phyloP scores from a whole-genome alignment of 179 eudicot genomes.

The Dionaea muscipula region DNA sequence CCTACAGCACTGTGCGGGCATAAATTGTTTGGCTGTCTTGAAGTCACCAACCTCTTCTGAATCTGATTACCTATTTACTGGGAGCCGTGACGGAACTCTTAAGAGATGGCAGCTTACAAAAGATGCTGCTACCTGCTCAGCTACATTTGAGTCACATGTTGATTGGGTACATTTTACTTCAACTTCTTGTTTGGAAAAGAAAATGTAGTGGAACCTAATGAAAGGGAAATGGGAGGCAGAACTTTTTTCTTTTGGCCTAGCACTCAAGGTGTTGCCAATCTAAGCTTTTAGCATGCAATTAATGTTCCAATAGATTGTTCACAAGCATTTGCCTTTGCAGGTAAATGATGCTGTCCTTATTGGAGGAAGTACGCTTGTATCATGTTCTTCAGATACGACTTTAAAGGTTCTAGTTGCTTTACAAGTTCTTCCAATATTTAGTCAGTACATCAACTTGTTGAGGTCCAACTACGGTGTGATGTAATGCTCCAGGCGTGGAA shows the following conservation, averaged over 20 bases:
- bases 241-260: no score
- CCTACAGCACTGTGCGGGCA: slow-evolving; percentile 84
- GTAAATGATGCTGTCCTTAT: slow-evolving; percentile 85
- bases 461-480: slow-evolving; percentile 3
- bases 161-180: slow-evolving; percentile 55
- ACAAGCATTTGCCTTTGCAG: slow-evolving; percentile 32
- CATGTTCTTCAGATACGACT: slow-evolving; percentile 93
- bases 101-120: slow-evolving; percentile 82
- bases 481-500: slow-evolving; percentile 61
- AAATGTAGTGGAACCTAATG: no score
- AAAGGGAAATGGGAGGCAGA: no score
- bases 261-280: no score
- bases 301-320: not conserved
- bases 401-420: slow-evolving; percentile 47
- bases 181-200: not conserved
- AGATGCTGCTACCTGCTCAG: slow-evolving; percentile 59
- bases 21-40: slow-evolving; percentile 75
- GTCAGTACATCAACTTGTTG: slow-evolving; percentile 1
- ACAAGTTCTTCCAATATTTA: not conserved
- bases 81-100: slow-evolving; percentile 93
- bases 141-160: slow-evolving; percentile 95
- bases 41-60: slow-evolving; percentile 47
- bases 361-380: slow-evolving; percentile 77
- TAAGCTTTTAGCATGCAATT: not conserved
- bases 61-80: slow-evolving; percentile 60